A percentile compares a stretch with the other conserved stretches of the same genome.
Evolutionary conservation across 768 basidiomycete genomes (phyloP).

Genomic region (Mycena olivaceomarginata): DNA sequence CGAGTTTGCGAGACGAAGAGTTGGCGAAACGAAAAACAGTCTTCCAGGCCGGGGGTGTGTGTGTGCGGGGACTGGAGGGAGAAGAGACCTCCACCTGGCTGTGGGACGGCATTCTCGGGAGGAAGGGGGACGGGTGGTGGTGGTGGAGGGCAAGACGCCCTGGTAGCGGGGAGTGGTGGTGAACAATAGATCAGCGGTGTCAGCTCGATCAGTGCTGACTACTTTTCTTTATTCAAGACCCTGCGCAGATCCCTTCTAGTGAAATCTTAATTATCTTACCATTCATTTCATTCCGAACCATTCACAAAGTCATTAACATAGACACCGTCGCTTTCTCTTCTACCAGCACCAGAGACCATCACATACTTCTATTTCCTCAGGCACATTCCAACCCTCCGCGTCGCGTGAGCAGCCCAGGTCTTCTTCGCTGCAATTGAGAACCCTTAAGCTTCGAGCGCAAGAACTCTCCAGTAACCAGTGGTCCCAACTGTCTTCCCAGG

Average conservation of each 20-base stretch:
- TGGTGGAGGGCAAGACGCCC: neutral
- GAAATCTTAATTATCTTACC: neutral
- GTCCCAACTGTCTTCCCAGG: conserved; percentile 14
- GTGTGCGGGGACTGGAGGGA: conserved; percentile 45
- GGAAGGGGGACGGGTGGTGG: neutral
- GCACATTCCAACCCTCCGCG: too few relatives aligned
- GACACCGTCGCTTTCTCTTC: conserved; percentile 9
- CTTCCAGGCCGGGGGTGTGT: conserved; percentile 75
- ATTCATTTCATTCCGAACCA: conserved; percentile 23
- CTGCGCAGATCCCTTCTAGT: conserved; percentile 14
- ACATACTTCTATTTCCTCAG: too few relatives aligned
- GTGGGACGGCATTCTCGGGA: conserved; percentile 48
- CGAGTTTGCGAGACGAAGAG: conserved; percentile 77
- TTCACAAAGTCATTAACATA: conserved; percentile 26
- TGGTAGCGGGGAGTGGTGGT: neutral
- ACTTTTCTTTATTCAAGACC: neutral
- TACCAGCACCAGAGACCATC: neutral
- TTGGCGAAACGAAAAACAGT: conserved; percentile 84
- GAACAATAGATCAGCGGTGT: neutral
- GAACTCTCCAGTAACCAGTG: neutral
- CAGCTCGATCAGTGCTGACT: neutral
- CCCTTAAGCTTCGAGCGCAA: neutral
- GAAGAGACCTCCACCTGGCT: conserved; percentile 35
- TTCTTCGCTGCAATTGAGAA: neutral
- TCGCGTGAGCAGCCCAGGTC: neutral